phyloP scores from a whole-genome alignment of 352 stramenopile genomes.

The Phytophthora pluvialis region DNA sequence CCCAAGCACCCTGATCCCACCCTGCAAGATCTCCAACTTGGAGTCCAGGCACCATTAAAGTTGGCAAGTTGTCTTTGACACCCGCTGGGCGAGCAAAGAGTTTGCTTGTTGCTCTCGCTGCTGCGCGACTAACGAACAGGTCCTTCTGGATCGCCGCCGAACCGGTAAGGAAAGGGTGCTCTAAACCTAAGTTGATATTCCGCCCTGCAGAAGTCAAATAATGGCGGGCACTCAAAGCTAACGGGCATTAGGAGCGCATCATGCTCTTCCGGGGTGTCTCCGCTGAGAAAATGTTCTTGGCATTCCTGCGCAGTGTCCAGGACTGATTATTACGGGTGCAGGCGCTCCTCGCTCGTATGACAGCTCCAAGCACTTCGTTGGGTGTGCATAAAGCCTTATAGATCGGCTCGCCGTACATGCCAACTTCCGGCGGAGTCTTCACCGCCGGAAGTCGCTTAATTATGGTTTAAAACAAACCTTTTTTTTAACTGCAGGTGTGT shows the following conservation, averaged over 20 bases:
- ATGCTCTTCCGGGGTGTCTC: background rate
- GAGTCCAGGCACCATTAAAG: conserved; percentile 6
- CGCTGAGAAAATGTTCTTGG: background rate
- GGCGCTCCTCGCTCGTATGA: too few relatives aligned
- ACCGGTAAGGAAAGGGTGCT: background rate
- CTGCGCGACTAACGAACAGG: background rate
- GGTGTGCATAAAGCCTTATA: too few relatives aligned
- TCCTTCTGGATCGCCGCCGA: background rate
- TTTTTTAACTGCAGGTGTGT: background rate
- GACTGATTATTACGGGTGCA: too few relatives aligned
- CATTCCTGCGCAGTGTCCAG: too few relatives aligned
- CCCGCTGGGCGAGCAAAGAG: background rate
- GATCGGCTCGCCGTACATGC: too few relatives aligned
- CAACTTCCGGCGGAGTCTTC: background rate
- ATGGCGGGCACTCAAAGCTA: too few relatives aligned
- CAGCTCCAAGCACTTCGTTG: too few relatives aligned
- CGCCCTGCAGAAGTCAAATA: too few relatives aligned
- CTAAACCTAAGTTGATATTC: background rate
- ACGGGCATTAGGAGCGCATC: background rate
- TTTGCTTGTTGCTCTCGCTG: background rate
- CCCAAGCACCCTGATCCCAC: conserved; percentile 20
- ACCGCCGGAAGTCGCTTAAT: background rate
- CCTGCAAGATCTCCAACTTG: conserved; percentile 4
- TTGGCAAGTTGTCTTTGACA: background rate
- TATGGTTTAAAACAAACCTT: background rate